Conservation (phyloP, 2,329 filamentous ascomycete species). For the Fusarium scirpi region DNA sequence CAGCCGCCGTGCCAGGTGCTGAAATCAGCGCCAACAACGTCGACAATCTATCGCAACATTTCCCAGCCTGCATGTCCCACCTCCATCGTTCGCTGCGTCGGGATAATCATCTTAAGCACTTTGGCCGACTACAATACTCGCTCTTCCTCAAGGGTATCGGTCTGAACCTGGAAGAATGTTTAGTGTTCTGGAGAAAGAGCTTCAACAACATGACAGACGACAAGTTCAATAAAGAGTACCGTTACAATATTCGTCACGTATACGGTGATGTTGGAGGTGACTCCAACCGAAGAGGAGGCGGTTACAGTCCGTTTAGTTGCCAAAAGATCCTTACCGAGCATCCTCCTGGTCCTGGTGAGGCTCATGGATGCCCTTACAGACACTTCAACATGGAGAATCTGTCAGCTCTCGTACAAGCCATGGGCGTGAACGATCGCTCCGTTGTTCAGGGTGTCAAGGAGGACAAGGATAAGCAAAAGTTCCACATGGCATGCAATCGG, state of each 20-base stretch:
- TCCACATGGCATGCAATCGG: slow-evolving; percentile 95
- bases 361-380: slow-evolving; percentile 95
- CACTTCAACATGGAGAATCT: slow-evolving; percentile 93
- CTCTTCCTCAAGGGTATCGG: slow-evolving; percentile 98
- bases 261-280: slow-evolving; percentile 98
- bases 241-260: slow-evolving; percentile 94
- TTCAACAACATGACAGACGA: slow-evolving; percentile 94
- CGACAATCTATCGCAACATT: slow-evolving; percentile 82
- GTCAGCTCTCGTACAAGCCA: slow-evolving; percentile 77
- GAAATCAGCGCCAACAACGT: slow-evolving; percentile 83
- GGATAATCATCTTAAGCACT: slow-evolving; percentile 93
- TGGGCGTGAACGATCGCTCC: slow-evolving; percentile 82
- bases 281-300: slow-evolving; percentile 83
- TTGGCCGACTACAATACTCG: slow-evolving; percentile 90
- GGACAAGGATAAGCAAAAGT: slow-evolving; percentile 89
- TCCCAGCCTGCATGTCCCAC: slow-evolving; percentile 94
- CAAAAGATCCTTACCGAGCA: slow-evolving; percentile 95
- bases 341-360: slow-evolving; percentile 85
- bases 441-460: slow-evolving; percentile 85
- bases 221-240: slow-evolving; percentile 96
- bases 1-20: slow-evolving; percentile 73
- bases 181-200: slow-evolving; percentile 88
- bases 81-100: slow-evolving; percentile 87
- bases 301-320: slow-evolving; percentile 92
- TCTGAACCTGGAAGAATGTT: slow-evolving; percentile 87